Base-by-base conservation (phyloP, 1,284 basidiomycete species). In the Cryptococcus hybrid region DNA sequence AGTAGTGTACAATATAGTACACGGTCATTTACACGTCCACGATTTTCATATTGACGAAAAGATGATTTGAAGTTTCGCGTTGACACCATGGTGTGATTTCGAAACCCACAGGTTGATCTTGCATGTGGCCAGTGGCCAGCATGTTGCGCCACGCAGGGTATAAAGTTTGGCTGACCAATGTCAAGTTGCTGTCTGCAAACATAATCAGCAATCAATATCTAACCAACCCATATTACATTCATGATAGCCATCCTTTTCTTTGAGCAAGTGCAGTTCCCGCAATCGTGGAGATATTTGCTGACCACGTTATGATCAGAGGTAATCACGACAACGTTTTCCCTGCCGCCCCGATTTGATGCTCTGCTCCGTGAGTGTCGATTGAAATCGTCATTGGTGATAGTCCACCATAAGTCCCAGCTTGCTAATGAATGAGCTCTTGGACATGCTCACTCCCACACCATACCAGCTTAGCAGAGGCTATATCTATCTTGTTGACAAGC, bases 381-480 rank as follows among this genome's bases (percentile, higher is more conserved):
- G 30, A 30, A 30, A 30, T 30, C 30, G 30, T 4, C 30, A 4
- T 30, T 30, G 30, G 30, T 30, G 30, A 30, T 30, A 3, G 4
- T 30, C 30, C 30, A 30, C 30, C 43, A 12, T 15, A 44, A 12
- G 9, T 24, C 3, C 43, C 43, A 44, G 9, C 43, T 3, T 42
- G 40, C 40, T 3, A 15, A n/a, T 44, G 13, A n/a, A n/a, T 44
- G 8, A 6, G 43, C 43, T 18, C 43, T 9, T 44, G 30, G 30
- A 30, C 3, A 60, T 55, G 13, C 56, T 60, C 7, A 55, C 55
- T 7, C 39, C 47, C 1, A 48, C 44, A 34, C 57, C 61, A 5
- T 66, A 57, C 44, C 30, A 24, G 39, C 57, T 66, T 24, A 62
- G 60, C 7, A 51, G 47, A 39, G 48, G 57, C 18, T 66, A 57